A percentile compares a stretch with the other conserved stretches of the same genome.
Conservation (phyloP, 495 filamentous ascomycete genomes). For the Cryomyces minteri region DNA sequence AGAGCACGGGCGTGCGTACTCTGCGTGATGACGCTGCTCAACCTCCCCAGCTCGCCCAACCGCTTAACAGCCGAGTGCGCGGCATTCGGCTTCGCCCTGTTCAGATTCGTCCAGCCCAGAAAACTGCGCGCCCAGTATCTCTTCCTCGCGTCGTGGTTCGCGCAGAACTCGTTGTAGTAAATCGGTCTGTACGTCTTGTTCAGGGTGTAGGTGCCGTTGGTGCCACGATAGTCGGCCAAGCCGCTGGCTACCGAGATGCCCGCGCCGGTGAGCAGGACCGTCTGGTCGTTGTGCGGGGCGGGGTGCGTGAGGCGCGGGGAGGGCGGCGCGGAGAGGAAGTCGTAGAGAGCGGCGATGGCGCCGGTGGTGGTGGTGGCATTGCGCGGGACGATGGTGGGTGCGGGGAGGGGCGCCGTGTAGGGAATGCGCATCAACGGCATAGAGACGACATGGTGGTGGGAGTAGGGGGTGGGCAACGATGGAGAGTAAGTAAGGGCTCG, state of each 20-base stretch:
- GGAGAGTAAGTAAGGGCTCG: no score
- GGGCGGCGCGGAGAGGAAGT: constrained; percentile 46
- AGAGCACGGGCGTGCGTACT: constrained; percentile 22
- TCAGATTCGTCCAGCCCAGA: constrained; percentile 70
- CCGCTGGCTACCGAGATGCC: constrained; percentile 89
- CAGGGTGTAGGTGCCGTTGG: constrained; percentile 76
- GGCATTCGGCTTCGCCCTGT: constrained; percentile 59
- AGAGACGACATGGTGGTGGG: no score
- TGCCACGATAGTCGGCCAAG: constrained; percentile 80
- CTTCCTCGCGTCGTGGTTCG: constrained; percentile 72
- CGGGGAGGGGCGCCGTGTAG: constrained; percentile 70
- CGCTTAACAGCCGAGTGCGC: constrained; percentile 59
- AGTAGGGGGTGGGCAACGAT: no score
- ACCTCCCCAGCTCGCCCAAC: constrained; percentile 49
- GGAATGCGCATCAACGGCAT: constrained; percentile 65
- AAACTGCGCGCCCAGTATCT: constrained; percentile 94
- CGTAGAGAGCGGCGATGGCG: constrained; percentile 54
- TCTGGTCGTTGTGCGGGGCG: constrained; percentile 28
- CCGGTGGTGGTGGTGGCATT: constrained; percentile 49
- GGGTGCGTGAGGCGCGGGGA: constrained; percentile 7
- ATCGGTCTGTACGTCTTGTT: constrained; percentile 83
- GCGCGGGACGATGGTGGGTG: constrained; percentile 52
- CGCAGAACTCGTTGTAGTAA: constrained; percentile 76
- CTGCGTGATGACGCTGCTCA: constrained; percentile 73
- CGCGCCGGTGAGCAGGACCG: constrained; percentile 77